Percentiles rank a stretch among this genome's conserved stretches.
phyloP scores from a whole-genome alignment of 1,284 basidiomycete genomes.

The Rhodotorula sp. region DNA sequence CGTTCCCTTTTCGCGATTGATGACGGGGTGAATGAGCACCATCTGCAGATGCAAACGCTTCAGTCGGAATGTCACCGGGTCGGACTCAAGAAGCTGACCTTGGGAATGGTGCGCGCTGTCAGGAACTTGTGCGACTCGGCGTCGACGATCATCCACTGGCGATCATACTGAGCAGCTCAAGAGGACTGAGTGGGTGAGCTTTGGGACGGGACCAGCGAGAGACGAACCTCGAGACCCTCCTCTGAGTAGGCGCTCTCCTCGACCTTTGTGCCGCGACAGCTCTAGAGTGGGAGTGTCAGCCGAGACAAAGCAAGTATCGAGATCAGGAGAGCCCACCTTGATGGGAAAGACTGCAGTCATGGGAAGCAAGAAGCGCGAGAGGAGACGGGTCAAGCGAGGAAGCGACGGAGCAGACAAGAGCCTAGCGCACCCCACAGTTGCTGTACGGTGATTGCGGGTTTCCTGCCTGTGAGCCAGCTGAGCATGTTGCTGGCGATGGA shows the following conservation, averaged over 20 bases:
- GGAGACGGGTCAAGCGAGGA: not conserved
- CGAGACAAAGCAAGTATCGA: not conserved
- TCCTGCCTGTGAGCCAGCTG: not conserved
- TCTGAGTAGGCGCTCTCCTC: constrained; percentile 6
- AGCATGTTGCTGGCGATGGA: not conserved
- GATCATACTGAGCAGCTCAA: constrained; percentile 19
- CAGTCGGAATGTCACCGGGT: not conserved
- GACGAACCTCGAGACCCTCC: constrained; percentile 24
- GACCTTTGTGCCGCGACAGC: constrained; percentile 18
- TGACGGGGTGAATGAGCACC: constrained; percentile 31
- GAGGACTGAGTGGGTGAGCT: too few species aligned
- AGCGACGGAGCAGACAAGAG: not conserved
- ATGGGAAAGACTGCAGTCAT: constrained; percentile 22
- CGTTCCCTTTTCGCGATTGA: constrained; percentile 9
- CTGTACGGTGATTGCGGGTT: not conserved
- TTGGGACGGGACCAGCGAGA: too few species aligned
- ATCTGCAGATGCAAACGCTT: not conserved
- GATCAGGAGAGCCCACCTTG: constrained; percentile 8
- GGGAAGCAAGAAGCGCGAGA: not conserved
- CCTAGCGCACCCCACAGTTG: constrained; percentile 23
- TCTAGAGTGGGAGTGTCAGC: constrained; percentile 6
- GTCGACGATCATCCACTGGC: constrained; percentile 40
- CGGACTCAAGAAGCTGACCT: not conserved
- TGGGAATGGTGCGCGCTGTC: constrained; percentile 32
- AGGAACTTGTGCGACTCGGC: constrained; percentile 29